Conservation (phyloP, 345 rosid genomes). For the Trapa bicornis region DNA sequence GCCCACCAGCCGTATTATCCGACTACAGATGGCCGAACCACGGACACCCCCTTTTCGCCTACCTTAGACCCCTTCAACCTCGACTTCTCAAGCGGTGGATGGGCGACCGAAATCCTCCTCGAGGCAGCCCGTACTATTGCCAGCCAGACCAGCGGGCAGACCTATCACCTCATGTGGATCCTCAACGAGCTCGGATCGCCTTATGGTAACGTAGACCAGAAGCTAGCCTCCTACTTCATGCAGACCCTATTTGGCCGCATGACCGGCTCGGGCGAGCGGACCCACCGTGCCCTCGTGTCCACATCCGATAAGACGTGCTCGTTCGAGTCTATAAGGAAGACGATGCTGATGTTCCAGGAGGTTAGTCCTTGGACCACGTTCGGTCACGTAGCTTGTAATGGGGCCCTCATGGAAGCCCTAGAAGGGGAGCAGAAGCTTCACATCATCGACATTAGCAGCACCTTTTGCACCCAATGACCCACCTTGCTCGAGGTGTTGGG, state of each 20-base stretch:
- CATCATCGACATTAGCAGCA: conserved; percentile 77
- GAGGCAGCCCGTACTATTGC: conserved; percentile 59
- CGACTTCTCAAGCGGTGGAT: conserved; percentile 48
- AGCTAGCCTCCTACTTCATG: conserved; percentile 69
- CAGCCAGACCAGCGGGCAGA: conserved; percentile 41
- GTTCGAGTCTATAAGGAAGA: conserved; percentile 69
- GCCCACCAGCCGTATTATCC: conserved; percentile 11
- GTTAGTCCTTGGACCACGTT: conserved; percentile 95
- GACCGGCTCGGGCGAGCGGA: conserved; percentile 62
- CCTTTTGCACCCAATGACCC: conserved; percentile 99
- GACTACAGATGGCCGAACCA: background rate
- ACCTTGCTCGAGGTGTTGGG: conserved; percentile 90
- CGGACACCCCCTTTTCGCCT: no score
- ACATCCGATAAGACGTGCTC: conserved; percentile 68
- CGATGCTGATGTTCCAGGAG: conserved; percentile 79
- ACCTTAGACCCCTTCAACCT: conserved; percentile 24
- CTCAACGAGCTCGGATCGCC: conserved; percentile 84
- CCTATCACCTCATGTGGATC: conserved; percentile 84
- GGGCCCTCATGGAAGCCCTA: conserved; percentile 85
- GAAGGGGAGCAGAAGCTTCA: conserved; percentile 73
- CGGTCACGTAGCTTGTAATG: conserved; percentile 86
- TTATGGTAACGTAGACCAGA: conserved; percentile 78
- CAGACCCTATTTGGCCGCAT: conserved; percentile 85
- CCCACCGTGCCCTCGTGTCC: conserved; percentile 42
- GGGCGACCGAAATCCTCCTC: conserved; percentile 63